These are phyloP conservation scores for Colletotrichum orbiculare DNA, from an alignment of 2,329 filamentous ascomycete species.

Conservation along the genomic window DNA sequence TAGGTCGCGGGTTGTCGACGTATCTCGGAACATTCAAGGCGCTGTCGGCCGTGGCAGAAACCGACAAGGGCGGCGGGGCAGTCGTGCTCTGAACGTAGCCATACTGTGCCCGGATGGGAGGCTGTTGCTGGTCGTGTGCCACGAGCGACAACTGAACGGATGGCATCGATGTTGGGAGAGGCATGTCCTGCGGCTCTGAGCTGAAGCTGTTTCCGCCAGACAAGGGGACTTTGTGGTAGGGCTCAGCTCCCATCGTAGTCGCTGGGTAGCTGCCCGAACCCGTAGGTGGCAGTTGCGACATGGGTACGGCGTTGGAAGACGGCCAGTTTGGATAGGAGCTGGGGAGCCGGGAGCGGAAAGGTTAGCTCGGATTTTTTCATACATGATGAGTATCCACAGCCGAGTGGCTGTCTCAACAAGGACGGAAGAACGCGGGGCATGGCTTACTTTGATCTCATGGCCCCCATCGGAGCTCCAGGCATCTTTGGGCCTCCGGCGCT, in stretches of 20 bases:
- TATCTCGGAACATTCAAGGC: conserved; percentile 67
- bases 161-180: conserved; percentile 64
- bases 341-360: conserved; percentile 7
- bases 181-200: conserved; percentile 64
- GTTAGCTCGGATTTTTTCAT: conserved; percentile 4
- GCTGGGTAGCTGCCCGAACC: conserved; percentile 61
- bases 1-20: conserved; percentile 65
- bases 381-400: not conserved
- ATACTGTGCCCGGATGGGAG: conserved; percentile 64
- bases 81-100: conserved; percentile 64
- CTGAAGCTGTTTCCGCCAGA: conserved; percentile 59
- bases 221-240: conserved; percentile 65
- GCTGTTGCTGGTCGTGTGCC: conserved; percentile 58
- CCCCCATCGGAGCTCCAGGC: conserved; percentile 61
- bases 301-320: conserved; percentile 54
- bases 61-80: conserved; percentile 61
- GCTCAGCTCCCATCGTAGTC: conserved; percentile 60
- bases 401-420: conserved; percentile 5
- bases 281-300: conserved; percentile 61
- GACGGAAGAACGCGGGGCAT: conserved; percentile 11
- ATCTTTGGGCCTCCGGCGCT: conserved; percentile 63
- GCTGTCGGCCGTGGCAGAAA: conserved; percentile 55
- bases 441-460: conserved; percentile 69
- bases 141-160: conserved; percentile 64
- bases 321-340: conserved; percentile 71